phyloP scores from a whole-genome alignment of 2,329 filamentous ascomycete species.

The Aspergillus spinulosporus region DNA sequence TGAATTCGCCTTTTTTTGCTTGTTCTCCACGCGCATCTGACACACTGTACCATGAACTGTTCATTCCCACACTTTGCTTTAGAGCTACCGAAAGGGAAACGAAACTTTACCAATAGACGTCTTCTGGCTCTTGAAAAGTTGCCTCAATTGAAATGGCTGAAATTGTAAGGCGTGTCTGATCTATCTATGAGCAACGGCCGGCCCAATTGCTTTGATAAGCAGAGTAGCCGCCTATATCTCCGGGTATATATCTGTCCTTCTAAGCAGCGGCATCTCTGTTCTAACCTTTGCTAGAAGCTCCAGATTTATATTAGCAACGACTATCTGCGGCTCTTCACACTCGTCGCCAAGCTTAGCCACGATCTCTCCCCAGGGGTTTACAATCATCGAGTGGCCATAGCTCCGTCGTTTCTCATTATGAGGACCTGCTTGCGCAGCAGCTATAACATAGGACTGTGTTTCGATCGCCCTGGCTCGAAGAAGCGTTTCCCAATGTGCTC shows the following conservation, averaged over 20 bases:
- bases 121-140: background rate
- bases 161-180: background rate
- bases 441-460: conserved; percentile 82
- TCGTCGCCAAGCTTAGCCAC: conserved; percentile 61
- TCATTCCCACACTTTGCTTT: conserved; percentile 18
- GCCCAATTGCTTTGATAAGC: no score
- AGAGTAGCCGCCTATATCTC: conserved; percentile 27
- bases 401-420: conserved; percentile 76
- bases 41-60: conserved; percentile 22
- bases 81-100: conserved; percentile 13
- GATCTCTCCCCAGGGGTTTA: conserved; percentile 84
- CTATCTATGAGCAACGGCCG: background rate
- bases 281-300: conserved; percentile 54
- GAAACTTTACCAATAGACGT: conserved; percentile 14
- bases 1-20: conserved; percentile 26
- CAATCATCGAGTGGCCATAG: conserved; percentile 82
- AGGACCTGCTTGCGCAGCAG: conserved; percentile 75
- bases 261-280: conserved; percentile 58
- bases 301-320: conserved; percentile 57
- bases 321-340: conserved; percentile 48
- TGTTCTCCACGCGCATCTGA: conserved; percentile 26
- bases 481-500: conserved; percentile 80
- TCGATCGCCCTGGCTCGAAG: conserved; percentile 82
- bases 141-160: background rate
- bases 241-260: conserved; percentile 55